Percentiles rank a stretch among this genome's conserved stretches.
These are phyloP conservation scores for Rhodomyrtus tomentosa DNA, from an alignment of 345 rosid genomes.

Conservation along the genomic window DNA sequence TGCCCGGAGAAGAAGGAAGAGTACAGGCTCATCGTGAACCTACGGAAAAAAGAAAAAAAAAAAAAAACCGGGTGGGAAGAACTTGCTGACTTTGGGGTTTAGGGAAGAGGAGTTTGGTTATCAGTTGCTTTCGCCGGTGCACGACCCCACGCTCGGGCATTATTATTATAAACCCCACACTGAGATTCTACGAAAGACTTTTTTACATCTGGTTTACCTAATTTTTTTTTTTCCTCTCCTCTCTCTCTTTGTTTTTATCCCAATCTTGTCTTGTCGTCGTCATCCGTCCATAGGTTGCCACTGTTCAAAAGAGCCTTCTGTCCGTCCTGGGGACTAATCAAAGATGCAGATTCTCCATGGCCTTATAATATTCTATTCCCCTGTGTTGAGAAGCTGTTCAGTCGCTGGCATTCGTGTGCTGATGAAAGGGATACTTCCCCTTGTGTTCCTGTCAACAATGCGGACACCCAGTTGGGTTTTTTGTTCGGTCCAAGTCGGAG, in stretches of 20 bases:
- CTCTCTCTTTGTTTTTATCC: not conserved
- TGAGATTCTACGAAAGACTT: constrained; percentile 1
- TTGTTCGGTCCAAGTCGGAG: not conserved
- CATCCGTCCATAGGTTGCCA: not conserved
- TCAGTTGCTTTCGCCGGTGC: constrained; percentile 1
- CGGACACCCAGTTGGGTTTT: not conserved
- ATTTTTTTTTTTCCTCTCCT: not conserved
- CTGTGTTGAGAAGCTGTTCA: not conserved
- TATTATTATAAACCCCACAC: not conserved
- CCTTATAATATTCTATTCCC: not conserved
- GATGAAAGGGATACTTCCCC: not conserved
- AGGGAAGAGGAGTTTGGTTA: constrained; percentile 3
- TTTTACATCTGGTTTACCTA: not conserved
- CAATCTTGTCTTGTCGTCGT: not conserved
- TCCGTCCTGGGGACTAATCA: not conserved
- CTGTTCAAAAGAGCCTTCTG: not conserved
- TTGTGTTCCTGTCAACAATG: not conserved
- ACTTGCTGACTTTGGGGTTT: not conserved
- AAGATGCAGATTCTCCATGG: not conserved
- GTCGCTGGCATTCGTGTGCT: constrained; percentile 4
- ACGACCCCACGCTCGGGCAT: not conserved
- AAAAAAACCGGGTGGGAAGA: no score
- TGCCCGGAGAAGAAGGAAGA: not conserved
- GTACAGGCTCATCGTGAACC: not conserved
- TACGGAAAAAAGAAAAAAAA: no score